Percentiles rank a stretch among this genome's conserved stretches.
These are phyloP conservation scores for Pseudomassariella vexata DNA, from an alignment of 2,329 filamentous ascomycete genomes.

Conservation along the genomic window DNA sequence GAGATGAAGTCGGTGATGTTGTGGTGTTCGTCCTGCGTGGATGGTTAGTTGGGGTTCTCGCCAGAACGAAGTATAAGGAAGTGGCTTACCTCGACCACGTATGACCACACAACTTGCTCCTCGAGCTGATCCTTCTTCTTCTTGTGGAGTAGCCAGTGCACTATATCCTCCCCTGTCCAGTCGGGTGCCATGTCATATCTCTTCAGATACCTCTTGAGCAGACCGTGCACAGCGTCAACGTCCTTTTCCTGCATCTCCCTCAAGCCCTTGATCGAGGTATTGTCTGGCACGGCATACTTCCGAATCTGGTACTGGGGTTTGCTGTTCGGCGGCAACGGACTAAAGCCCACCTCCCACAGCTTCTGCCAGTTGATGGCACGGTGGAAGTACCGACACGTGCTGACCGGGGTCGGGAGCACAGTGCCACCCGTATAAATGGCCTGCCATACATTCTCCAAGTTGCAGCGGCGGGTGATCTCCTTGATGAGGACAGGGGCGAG, in stretches of 20 bases:
- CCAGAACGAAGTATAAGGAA: no score
- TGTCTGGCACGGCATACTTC: slow-evolving; percentile 76
- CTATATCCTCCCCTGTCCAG: slow-evolving; percentile 73
- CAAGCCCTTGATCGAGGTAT: slow-evolving; percentile 67
- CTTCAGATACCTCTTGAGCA: slow-evolving; percentile 71
- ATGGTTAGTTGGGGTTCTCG: no score
- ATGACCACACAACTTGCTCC: slow-evolving; percentile 88
- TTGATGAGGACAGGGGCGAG: slow-evolving; percentile 94
- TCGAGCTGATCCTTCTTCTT: slow-evolving; percentile 43
- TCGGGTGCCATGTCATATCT: slow-evolving; percentile 81
- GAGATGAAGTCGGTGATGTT: slow-evolving; percentile 96
- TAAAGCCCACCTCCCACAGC: slow-evolving; percentile 91
- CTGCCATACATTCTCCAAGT: slow-evolving; percentile 82
- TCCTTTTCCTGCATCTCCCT: slow-evolving; percentile 77
- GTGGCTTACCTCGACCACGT: slow-evolving; percentile 94
- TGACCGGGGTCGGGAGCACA: slow-evolving; percentile 84
- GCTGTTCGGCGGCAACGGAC: slow-evolving; percentile 74
- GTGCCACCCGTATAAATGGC: slow-evolving; percentile 88
- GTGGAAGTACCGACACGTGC: slow-evolving; percentile 93
- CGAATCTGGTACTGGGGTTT: slow-evolving; percentile 81
- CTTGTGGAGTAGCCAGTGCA: slow-evolving; percentile 81
- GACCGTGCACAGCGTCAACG: slow-evolving; percentile 64
- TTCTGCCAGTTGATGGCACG: slow-evolving; percentile 93
- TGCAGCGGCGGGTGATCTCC: slow-evolving; percentile 90
- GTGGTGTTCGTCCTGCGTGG: slow-evolving; percentile 57